Evolutionary conservation across 2,329 filamentous ascomycete genomes (phyloP).

Genomic region (Fusarium sacchari): DNA sequence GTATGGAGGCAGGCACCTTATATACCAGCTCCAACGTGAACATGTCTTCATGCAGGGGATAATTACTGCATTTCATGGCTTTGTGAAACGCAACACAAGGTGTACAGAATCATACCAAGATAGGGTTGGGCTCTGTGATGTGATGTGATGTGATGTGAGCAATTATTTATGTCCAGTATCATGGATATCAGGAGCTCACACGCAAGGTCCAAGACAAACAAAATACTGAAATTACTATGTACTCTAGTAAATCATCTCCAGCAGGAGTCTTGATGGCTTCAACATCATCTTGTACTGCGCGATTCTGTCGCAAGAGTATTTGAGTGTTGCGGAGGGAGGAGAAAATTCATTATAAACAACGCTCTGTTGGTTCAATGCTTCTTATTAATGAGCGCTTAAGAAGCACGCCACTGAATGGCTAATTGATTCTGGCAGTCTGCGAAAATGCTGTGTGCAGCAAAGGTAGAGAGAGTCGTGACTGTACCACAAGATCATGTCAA

Average conservation of each 20-base stretch:
- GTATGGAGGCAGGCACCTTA: too few relatives aligned
- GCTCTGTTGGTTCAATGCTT: not conserved
- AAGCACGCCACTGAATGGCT: not conserved
- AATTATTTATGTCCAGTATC: not conserved
- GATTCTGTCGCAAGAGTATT: not conserved
- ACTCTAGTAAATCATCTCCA: not conserved
- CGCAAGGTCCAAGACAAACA: not conserved
- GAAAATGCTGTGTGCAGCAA: not conserved
- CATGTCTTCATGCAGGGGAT: not conserved
- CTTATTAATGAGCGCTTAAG: not conserved
- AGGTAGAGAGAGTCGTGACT: not conserved
- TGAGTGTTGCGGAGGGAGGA: not conserved
- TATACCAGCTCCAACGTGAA: not conserved
- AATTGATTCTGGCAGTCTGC: not conserved
- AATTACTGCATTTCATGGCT: not conserved
- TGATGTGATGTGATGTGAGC: not conserved
- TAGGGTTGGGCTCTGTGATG: not conserved
- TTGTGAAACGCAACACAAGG: not conserved
- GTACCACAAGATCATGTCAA: not conserved
- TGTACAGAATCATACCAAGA: not conserved
- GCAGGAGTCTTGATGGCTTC: not conserved
- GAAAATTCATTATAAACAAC: not conserved
- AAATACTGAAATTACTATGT: too few relatives aligned
- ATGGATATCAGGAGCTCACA: not conserved
- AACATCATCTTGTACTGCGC: too few relatives aligned